Conservation (phyloP, 345 rosid species). For the Hirschfeldia incana region DNA sequence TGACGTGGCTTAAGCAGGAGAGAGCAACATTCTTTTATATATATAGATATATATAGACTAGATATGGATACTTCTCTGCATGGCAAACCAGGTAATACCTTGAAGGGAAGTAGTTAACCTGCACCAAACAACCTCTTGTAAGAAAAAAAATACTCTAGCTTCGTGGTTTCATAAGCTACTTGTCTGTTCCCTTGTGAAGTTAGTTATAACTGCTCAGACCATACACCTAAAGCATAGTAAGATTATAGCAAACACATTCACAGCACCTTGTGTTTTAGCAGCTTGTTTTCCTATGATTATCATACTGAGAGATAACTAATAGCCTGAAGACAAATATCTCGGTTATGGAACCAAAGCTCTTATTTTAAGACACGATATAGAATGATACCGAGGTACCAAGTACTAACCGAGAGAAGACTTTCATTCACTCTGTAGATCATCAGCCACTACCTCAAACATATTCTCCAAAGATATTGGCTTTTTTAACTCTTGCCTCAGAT, state of each 20-base stretch:
- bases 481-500: conserved; percentile 55
- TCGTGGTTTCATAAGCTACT: too few relatives aligned
- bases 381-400: conserved; percentile 38
- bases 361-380: neutral
- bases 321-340: too few relatives aligned
- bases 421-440: conserved; percentile 77
- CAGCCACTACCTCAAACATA: conserved; percentile 76
- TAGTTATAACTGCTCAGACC: too few relatives aligned
- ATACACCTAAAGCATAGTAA: conserved; percentile 40
- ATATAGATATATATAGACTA: too few relatives aligned
- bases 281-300: conserved; percentile 62
- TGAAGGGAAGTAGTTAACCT: conserved; percentile 95
- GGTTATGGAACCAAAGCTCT: conserved; percentile 15
- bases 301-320: too few relatives aligned
- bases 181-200: too few relatives aligned
- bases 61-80: conserved; percentile 65
- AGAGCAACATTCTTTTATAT: too few relatives aligned
- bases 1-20: too few relatives aligned
- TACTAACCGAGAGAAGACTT: conserved; percentile 71
- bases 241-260: too few relatives aligned
- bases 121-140: conserved; percentile 27
- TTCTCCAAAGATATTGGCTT: conserved; percentile 56
- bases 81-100: conserved; percentile 82
- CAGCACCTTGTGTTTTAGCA: conserved; percentile 7
- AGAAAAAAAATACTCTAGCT: neutral